phyloP scores from a whole-genome alignment of 805 yeast species.

The Candida morakotiae region DNA sequence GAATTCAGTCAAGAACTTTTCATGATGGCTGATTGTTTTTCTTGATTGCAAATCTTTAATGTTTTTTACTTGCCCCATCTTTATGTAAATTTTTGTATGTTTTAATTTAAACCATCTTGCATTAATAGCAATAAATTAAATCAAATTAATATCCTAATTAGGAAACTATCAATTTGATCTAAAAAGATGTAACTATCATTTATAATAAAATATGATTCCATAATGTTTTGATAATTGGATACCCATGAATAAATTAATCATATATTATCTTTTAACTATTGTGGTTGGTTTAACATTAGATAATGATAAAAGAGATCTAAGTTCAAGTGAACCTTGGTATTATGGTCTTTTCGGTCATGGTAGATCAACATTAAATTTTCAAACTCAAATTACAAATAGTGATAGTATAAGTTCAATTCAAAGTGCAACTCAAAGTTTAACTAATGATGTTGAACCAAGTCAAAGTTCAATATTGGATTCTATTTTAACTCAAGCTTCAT shows the following conservation, averaged over 20 bases:
- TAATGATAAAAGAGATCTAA: neutral
- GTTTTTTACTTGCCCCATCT: too few species aligned
- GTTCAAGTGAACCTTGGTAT: conserved; percentile 1
- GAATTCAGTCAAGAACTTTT: too few species aligned
- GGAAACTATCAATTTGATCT: neutral
- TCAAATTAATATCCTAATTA: neutral
- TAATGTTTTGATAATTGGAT: too few species aligned
- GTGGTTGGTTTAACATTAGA: neutral
- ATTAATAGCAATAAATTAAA: neutral
- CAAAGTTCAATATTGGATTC: neutral
- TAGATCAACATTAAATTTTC: conserved; percentile 4
- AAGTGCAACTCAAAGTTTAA: too few species aligned
- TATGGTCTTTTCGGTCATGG: conserved; percentile 1
- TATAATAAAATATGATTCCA: too few species aligned
- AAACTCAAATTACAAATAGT: neutral
- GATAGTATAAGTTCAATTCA: neutral
- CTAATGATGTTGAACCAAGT: neutral
- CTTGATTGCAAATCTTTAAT: too few species aligned
- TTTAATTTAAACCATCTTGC: too few species aligned
- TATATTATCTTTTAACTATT: neutral
- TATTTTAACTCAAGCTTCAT: neutral
- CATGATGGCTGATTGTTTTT: too few species aligned
- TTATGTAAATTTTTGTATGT: too few species aligned
- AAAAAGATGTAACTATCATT: too few species aligned
- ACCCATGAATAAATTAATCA: too few species aligned